Percentiles rank a stretch among this genome's conserved stretches.
These are phyloP conservation scores for Colletotrichum sp. DNA, from an alignment of 2,329 filamentous ascomycete species.

Conservation along the genomic window DNA sequence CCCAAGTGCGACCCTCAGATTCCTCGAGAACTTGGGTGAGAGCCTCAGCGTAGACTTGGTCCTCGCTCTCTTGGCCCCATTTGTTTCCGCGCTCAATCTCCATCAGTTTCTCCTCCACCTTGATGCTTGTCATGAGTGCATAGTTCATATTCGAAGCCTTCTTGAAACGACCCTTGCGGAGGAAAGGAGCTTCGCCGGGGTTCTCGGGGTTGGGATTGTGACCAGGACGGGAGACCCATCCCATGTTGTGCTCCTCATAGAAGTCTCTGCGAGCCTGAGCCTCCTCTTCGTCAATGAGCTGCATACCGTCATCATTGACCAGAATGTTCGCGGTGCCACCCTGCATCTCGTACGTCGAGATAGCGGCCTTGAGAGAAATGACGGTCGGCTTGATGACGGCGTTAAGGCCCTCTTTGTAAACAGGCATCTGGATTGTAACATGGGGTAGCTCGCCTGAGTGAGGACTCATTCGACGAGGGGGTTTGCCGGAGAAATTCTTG, in stretches of 20 bases:
- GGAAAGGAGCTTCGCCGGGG: constrained; percentile 52
- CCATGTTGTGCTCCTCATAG: constrained; percentile 63
- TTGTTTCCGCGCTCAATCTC: constrained; percentile 40
- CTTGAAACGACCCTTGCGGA: constrained; percentile 66
- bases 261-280: constrained; percentile 56
- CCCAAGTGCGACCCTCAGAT: constrained; percentile 58
- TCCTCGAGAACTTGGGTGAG: constrained; percentile 52
- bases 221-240: constrained; percentile 57
- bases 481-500: constrained; percentile 46
- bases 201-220: constrained; percentile 58
- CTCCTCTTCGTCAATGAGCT: constrained; percentile 57
- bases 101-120: constrained; percentile 58
- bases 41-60: constrained; percentile 47
- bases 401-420: constrained; percentile 45
- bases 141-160: constrained; percentile 75
- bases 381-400: constrained; percentile 54
- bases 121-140: constrained; percentile 57
- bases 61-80: constrained; percentile 45
- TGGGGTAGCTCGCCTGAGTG: constrained; percentile 40
- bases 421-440: constrained; percentile 50
- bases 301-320: constrained; percentile 73
- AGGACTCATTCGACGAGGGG: constrained; percentile 33
- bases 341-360: constrained; percentile 54
- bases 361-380: constrained; percentile 51
- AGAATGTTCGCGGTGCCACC: constrained; percentile 73